Evolutionary conservation across 2,329 filamentous ascomycete species (phyloP).

Genomic region (Phialemonium atrogriseum): DNA sequence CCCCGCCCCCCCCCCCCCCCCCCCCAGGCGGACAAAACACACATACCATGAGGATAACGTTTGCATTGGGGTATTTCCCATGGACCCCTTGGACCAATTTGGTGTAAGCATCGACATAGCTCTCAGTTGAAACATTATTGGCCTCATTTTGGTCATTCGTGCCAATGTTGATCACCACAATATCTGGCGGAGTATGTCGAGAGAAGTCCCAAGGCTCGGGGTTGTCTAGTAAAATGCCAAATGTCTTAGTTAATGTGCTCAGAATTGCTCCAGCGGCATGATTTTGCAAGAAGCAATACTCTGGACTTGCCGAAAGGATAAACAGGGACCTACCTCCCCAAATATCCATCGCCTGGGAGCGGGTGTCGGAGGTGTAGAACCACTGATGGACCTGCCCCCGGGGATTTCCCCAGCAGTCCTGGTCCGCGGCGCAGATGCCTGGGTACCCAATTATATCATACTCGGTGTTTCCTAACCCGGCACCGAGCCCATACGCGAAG

Average conservation of each 20-base stretch:
- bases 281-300: no score
- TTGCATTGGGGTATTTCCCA: conserved; percentile 35
- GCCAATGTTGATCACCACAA: conserved; percentile 38
- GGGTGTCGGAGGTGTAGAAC: conserved; percentile 48
- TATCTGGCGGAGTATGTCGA: conserved; percentile 30
- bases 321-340: conserved; percentile 29
- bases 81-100: conserved; percentile 38
- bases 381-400: conserved; percentile 46
- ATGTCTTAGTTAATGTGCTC: no score
- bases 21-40: no score
- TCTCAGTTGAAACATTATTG: conserved; percentile 29
- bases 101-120: conserved; percentile 31
- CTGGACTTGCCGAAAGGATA: conserved; percentile 1
- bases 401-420: conserved; percentile 45
- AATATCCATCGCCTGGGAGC: conserved; percentile 32
- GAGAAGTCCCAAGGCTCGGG: conserved; percentile 37
- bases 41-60: conserved; percentile 34
- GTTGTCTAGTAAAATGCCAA: conserved; percentile 19
- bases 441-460: conserved; percentile 50
- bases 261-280: no score
- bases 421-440: conserved; percentile 48
- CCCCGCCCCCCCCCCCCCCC: no score
- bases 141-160: conserved; percentile 35
- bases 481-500: conserved; percentile 46
- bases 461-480: conserved; percentile 49